Evolutionary conservation across 2,329 filamentous ascomycete genomes (phyloP).

Genomic region (Leptographium wingfieldii): DNA sequence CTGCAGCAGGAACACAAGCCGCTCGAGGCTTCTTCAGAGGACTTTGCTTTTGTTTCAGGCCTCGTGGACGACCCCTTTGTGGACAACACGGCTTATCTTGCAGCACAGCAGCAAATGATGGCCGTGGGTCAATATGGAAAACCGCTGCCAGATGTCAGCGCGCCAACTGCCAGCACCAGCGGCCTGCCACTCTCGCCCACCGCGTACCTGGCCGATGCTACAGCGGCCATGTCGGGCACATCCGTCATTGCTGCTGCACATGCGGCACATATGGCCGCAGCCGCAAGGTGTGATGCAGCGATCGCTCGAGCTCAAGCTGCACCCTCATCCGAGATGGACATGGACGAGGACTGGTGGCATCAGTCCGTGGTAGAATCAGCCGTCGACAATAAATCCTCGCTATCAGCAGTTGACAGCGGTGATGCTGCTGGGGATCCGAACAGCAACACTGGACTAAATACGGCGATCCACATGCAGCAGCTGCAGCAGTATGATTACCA

Average conservation of each 20-base stretch:
- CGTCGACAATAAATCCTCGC: neutral
- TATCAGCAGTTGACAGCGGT: neutral
- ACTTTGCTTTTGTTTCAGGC: conserved; percentile 8
- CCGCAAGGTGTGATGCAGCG: neutral
- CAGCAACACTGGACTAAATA: neutral
- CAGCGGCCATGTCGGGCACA: conserved; percentile 7
- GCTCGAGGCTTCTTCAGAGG: neutral
- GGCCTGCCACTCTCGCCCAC: conserved; percentile 2
- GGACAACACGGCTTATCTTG: conserved; percentile 3
- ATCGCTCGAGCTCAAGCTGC: neutral
- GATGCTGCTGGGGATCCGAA: neutral
- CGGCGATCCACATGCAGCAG: neutral
- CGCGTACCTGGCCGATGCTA: conserved; percentile 7
- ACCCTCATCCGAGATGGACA: conserved; percentile 6
- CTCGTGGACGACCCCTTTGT: conserved; percentile 20
- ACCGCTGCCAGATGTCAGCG: neutral
- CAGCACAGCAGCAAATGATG: neutral
- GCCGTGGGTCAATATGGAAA: neutral
- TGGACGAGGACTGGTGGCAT: conserved; percentile 11
- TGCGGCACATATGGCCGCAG: neutral
- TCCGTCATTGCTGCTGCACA: conserved; percentile 7
- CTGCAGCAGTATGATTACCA: conserved; percentile 1
- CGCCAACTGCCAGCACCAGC: neutral
- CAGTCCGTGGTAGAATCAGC: conserved; percentile 7
- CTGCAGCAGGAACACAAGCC: neutral